Evolutionary conservation across 345 rosid genomes (phyloP).

Genomic region (Populus davidiana): DNA sequence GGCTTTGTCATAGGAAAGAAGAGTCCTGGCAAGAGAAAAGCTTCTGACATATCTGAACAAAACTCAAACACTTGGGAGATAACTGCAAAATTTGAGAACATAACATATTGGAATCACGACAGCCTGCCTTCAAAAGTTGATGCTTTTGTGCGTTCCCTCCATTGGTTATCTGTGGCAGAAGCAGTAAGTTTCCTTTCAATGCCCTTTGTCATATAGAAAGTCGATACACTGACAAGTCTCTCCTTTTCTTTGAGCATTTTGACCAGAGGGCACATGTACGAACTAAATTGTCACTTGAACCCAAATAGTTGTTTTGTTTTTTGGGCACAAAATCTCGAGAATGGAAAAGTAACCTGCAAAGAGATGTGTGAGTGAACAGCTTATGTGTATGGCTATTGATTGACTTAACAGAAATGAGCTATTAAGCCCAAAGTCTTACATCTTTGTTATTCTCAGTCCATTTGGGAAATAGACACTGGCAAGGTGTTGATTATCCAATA

Average conservation of each 20-base stretch:
- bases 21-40: constrained; percentile 48
- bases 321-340: background rate
- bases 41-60: constrained; percentile 34
- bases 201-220: background rate
- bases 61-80: constrained; percentile 56
- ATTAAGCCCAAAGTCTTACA: background rate
- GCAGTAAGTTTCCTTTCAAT: constrained; percentile 43
- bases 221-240: background rate
- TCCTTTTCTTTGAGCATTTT: background rate
- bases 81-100: constrained; percentile 64
- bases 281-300: too few relatives aligned
- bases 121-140: constrained; percentile 73
- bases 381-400: background rate
- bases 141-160: constrained; percentile 63
- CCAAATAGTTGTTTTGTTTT: too few relatives aligned
- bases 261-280: background rate
- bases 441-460: background rate
- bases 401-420: background rate
- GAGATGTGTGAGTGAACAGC: background rate
- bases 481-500: too few relatives aligned
- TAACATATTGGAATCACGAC: constrained; percentile 91
- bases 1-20: constrained; percentile 75
- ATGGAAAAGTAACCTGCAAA: background rate
- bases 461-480: background rate
- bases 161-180: constrained; percentile 68